A percentile compares a stretch with the other conserved stretches of the same genome.
Evolutionary conservation across 179 eudicot species (phyloP).

Genomic region (Beta corolliflora): DNA sequence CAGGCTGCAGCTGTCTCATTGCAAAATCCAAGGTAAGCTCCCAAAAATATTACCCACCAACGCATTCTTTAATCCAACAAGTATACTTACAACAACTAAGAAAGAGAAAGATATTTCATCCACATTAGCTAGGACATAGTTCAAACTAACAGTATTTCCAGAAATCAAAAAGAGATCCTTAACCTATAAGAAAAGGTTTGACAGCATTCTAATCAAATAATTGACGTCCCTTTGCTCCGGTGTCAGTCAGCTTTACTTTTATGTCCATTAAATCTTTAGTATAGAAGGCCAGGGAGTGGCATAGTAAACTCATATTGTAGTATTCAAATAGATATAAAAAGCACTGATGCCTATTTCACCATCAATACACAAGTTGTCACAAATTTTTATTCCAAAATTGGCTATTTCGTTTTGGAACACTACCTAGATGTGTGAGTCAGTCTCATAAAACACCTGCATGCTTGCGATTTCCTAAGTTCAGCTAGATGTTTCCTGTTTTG

Average conservation of each 20-base stretch:
- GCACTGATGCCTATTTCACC: not conserved
- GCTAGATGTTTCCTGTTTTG: not conserved
- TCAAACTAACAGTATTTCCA: not conserved
- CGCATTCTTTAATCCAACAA: not conserved
- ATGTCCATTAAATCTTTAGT: not conserved
- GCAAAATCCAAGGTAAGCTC: constrained; percentile 26
- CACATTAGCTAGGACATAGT: constrained; percentile 1
- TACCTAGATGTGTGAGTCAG: not conserved
- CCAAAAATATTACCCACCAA: not conserved
- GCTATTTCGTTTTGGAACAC: not conserved
- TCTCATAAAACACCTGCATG: not conserved
- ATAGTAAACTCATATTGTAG: constrained; percentile 5
- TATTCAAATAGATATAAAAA: not conserved
- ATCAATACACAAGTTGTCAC: not conserved
- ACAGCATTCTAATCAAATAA: not conserved
- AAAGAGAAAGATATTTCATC: not conserved
- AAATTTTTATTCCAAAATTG: not conserved
- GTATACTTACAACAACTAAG: not conserved
- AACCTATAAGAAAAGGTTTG: not conserved
- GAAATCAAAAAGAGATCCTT: not conserved
- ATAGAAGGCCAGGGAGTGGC: not conserved
- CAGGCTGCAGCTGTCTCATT: constrained; percentile 73
- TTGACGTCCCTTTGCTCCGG: not conserved
- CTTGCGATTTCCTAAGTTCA: not conserved
- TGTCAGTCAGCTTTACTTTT: not conserved